These are phyloP conservation scores for Porpolomopsis calyptriformis DNA, from an alignment of 768 basidiomycete species.

Conservation along the genomic window DNA sequence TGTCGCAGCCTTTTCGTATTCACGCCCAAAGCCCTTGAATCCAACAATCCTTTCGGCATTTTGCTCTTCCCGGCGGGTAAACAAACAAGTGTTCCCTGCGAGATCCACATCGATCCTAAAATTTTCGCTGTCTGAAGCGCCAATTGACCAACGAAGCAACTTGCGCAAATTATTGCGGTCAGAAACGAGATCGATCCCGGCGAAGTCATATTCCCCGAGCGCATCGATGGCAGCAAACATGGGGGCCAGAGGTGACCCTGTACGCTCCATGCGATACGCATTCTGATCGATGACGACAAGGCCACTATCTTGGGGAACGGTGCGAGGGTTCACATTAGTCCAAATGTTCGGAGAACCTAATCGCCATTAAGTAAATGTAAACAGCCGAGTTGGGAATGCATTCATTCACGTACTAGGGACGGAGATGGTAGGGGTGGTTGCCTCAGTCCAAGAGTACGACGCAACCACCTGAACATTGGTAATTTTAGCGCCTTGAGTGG, in stretches of 20 bases:
- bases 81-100: slow-evolving; percentile 46
- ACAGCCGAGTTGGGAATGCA: neutral
- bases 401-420: slow-evolving; percentile 26
- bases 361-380: neutral
- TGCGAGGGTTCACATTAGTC: slow-evolving; percentile 39
- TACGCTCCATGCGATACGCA: slow-evolving; percentile 28
- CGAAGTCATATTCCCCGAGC: slow-evolving; percentile 29
- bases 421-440: slow-evolving; percentile 35
- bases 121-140: slow-evolving; percentile 21
- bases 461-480: slow-evolving; percentile 28
- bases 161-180: slow-evolving; percentile 62
- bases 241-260: slow-evolving; percentile 32
- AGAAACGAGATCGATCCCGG: slow-evolving; percentile 38
- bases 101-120: slow-evolving; percentile 70
- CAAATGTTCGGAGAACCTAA: slow-evolving; percentile 55
- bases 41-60: slow-evolving; percentile 21
- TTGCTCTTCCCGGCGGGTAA: slow-evolving; percentile 39
- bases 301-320: slow-evolving; percentile 45
- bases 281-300: slow-evolving; percentile 47
- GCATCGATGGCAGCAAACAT: slow-evolving; percentile 25
- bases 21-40: slow-evolving; percentile 40
- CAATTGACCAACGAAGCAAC: slow-evolving; percentile 45
- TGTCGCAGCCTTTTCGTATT: slow-evolving; percentile 51
- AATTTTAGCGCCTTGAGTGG: slow-evolving; percentile 20
- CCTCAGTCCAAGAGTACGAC: slow-evolving; percentile 44